Conservation (phyloP, 2,329 filamentous ascomycete genomes). For the Domatiomyces globalis region DNA sequence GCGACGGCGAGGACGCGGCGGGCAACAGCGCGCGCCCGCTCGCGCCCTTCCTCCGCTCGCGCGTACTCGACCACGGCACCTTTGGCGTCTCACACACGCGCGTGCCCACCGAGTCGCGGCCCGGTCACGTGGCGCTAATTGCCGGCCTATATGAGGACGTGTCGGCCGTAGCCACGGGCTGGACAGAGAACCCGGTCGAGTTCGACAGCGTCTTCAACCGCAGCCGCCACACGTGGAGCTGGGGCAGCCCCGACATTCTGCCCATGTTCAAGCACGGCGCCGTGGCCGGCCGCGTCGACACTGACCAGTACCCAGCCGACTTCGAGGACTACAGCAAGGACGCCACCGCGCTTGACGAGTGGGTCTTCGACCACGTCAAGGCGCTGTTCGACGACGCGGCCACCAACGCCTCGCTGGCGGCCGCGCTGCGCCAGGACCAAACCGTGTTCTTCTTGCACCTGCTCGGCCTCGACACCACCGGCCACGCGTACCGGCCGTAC, state of each 20-base stretch:
- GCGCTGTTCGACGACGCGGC: conserved; percentile 68
- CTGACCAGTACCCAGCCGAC: conserved; percentile 70
- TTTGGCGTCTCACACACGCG: conserved; percentile 96
- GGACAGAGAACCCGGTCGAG: conserved; percentile 96
- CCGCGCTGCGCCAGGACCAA: conserved; percentile 64
- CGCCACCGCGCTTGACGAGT: conserved; percentile 67
- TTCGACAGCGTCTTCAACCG: conserved; percentile 98
- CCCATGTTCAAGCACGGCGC: conserved; percentile 97
- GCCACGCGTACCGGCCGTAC: conserved; percentile 76
- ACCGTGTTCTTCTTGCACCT: conserved; percentile 91
- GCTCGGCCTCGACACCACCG: conserved; percentile 78
- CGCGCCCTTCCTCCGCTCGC: conserved; percentile 79
- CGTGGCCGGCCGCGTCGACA: conserved; percentile 70
- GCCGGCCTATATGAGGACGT: conserved; percentile 96
- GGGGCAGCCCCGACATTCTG: conserved; percentile 94
- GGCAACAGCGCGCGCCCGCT: conserved; percentile 61
- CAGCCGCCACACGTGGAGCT: conserved; percentile 95
- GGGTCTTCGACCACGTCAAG: conserved; percentile 93
- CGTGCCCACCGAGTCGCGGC: conserved; percentile 84
- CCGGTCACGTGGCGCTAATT: conserved; percentile 92
- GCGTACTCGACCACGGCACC: conserved; percentile 75
- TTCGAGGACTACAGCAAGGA: conserved; percentile 81
- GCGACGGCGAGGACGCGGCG: too few relatives aligned
- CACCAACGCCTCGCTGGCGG: conserved; percentile 59
- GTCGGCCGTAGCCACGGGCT: conserved; percentile 89